Base-by-base conservation (phyloP, 2,329 filamentous ascomycete genomes). In the Ophiostoma angusticollis region DNA sequence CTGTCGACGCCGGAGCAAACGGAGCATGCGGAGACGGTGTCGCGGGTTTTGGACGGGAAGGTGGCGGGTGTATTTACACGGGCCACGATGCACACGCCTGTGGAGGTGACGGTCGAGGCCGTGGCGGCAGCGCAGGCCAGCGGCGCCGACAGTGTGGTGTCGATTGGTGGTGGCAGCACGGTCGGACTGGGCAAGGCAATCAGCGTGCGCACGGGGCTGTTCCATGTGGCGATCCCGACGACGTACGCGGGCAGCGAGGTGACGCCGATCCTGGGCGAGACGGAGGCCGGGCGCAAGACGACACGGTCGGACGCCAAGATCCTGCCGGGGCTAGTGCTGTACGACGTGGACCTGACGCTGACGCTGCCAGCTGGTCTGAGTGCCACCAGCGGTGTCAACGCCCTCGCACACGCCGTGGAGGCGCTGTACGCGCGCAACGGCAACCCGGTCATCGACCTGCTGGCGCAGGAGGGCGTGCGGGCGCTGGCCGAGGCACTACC, bases 321-420 rank as follows among this genome's bases (percentile, higher is more conserved):
- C 40, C 56, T 78, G 16, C 75, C 75, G 0, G 64, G 61, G 0
- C 69, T 67, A 0, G 74, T 79, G 4, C 71, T 80, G 28, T 80
- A 79, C 51, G 75, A 80, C 57, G 72, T 78, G 14, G 65, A 76
- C 48, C 56, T 78, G 39, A 78, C 74, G 0, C 62, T 75, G 63
- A 71, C 67, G 1, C 57, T 80, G 18, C 74, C 75, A 0, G 49
- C 56, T 2, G 54, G 52, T 0, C 58, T 75, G 53, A 72, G 64
- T 45, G 64, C 67, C 2, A 73, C 67, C 0, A 78, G 72, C 42
- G 75, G 75, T 32, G 63, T 80, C 34, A 80, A 80, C 51, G 74
- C 76, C 0, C 75, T 80, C 54, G 75, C 76, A 2, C 76, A 80
- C 55, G 67, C 73, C 9, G 73, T 78, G 36, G 75, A 80, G 55